Base-by-base conservation (phyloP, 768 basidiomycete species). In the Termitomyces sp. region DNA sequence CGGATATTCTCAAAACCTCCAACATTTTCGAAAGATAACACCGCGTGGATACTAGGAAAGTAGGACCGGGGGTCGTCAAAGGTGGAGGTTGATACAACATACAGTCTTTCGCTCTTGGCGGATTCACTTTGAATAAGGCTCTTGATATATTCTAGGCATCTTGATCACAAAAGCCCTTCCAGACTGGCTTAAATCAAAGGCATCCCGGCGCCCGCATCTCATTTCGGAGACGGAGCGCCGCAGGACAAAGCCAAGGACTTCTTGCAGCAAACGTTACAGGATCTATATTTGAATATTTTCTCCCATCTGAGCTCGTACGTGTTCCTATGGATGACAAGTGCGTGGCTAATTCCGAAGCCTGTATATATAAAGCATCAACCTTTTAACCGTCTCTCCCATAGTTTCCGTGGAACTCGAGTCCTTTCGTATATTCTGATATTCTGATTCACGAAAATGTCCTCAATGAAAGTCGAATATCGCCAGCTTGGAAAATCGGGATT, bases 401-500 rank as follows among this genome's bases (percentile, higher is more conserved):
- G 7, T 20, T 31, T 26, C 41, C 15, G 22, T 47, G 18, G 2
- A 37, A 15, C 16, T 28, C 8, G n/a, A 41, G 39, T 41, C 39
- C 16, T 39, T 39, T n/a, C 8, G 16, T 26, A 28, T 18, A 47
- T n/a, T n/a, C 46, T 47, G 46, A 47, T 47, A 47, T n/a, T 18
- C 28, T n/a, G 4, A 18, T 10, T 33, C 31, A 12, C 5, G 13
- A 37, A 51, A 16, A 56, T 49, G 29, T 8, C 49, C 41, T 41
- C 60, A 31, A 7, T 39, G 37, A 61, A 62, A 37, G 37, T 59
- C 24, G 53, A 59, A 59, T 62, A 62, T 15, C 48, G 60, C 3
- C 57, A 55, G 24, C 54, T 62, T 5, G 60, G 60, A 15, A 59
- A 56, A 48, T 55, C 60, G 6, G 60, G 58, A 31, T n/a, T 62